Percentiles rank a stretch among this genome's conserved stretches.
phyloP scores from a whole-genome alignment of 306 rosid species.

The Acacia confusa region DNA sequence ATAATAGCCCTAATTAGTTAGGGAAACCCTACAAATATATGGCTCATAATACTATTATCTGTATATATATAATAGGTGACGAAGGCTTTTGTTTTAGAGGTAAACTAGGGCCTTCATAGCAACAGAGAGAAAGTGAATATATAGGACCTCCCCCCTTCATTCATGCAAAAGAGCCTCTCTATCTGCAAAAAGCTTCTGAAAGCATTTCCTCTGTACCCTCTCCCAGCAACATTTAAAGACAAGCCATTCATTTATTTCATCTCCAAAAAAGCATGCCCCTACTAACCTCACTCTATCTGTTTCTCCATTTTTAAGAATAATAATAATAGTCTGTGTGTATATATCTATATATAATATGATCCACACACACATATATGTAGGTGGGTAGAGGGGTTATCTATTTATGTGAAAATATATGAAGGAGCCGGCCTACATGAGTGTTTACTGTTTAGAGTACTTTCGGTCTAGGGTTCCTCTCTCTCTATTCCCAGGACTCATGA shows the following conservation, averaged over 20 bases:
- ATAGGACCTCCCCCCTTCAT: constrained; percentile 27
- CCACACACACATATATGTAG: background rate
- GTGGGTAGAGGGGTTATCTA: constrained; percentile 2
- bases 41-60: background rate
- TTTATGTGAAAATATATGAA: constrained; percentile 17
- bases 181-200: constrained; percentile 32
- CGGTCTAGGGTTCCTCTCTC: constrained; percentile 20
- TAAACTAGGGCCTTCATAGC: constrained; percentile 1
- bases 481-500: constrained; percentile 14
- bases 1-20: constrained; percentile 5
- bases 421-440: constrained; percentile 56
- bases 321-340: too few relatives aligned
- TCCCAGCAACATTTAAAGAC: constrained; percentile 31
- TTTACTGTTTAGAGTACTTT: background rate
- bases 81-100: background rate
- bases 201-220: constrained; percentile 37
- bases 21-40: constrained; percentile 11
- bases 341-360: background rate
- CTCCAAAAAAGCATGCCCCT: constrained; percentile 9
- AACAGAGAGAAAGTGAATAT: background rate
- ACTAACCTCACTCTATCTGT: constrained; percentile 22
- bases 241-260: background rate
- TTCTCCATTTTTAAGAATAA: background rate
- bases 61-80: background rate
- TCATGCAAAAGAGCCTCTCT: constrained; percentile 25